These are phyloP conservation scores for Pseudogymnoascus sp. DNA, from an alignment of 2,329 filamentous ascomycete species.

Conservation along the genomic window DNA sequence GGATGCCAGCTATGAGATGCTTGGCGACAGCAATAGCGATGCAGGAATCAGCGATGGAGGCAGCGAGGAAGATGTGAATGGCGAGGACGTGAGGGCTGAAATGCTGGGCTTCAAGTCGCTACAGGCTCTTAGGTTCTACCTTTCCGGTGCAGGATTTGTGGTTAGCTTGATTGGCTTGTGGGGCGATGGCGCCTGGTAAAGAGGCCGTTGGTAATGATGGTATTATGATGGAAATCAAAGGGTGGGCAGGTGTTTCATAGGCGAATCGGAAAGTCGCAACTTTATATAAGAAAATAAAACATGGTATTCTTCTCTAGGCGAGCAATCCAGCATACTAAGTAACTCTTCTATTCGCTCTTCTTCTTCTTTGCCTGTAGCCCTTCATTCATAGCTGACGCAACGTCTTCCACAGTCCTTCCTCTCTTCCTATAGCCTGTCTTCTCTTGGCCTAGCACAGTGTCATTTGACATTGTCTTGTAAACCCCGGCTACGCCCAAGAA, in stretches of 20 bases:
- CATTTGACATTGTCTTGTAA: slow-evolving; percentile 53
- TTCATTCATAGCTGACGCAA: slow-evolving; percentile 42
- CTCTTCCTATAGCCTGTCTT: slow-evolving; percentile 48
- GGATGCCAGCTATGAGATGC: slow-evolving; percentile 66
- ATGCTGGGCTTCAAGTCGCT: slow-evolving; percentile 48
- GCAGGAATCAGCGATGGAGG: slow-evolving; percentile 41
- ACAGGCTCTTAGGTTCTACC: slow-evolving; percentile 45
- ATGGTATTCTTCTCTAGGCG: neutral
- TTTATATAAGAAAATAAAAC: slow-evolving; percentile 6
- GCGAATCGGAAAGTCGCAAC: neutral
- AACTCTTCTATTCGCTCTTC: slow-evolving; percentile 24
- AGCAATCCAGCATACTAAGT: neutral
- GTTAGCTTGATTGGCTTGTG: slow-evolving; percentile 59
- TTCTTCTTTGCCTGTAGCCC: slow-evolving; percentile 38
- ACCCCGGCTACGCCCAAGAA: slow-evolving; percentile 55
- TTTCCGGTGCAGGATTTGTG: slow-evolving; percentile 49
- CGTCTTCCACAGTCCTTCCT: slow-evolving; percentile 49
- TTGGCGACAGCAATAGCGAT: slow-evolving; percentile 47
- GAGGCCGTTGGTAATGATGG: neutral
- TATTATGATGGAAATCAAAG: slow-evolving; percentile 4
- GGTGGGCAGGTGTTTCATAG: slow-evolving; percentile 4
- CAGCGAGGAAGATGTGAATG: slow-evolving; percentile 42
- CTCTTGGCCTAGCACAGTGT: slow-evolving; percentile 52
- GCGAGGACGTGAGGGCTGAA: slow-evolving; percentile 51
- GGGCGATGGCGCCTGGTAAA: slow-evolving; percentile 46